Evolutionary conservation across 2,329 filamentous ascomycete species (phyloP), one percentile per base, ranked within the genome.

Genomic region (Pseudocercospora fuligena): DNA sequence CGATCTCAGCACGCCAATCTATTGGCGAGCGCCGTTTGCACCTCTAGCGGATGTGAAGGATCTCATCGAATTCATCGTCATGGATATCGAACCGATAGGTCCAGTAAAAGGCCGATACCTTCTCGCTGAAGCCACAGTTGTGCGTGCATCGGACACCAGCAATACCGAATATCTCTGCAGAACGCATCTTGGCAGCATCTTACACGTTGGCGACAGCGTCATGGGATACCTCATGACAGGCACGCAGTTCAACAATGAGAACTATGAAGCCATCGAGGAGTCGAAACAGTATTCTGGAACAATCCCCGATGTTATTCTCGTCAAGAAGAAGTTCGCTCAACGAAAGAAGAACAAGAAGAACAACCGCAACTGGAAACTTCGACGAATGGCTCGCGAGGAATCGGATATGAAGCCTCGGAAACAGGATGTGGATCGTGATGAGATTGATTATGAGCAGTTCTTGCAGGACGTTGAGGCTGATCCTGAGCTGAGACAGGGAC

Each of bases 401-500:
- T 91, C 91, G 72, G 94, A 97, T 71, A 86, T 96, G 79, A 82
- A 94, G 70, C 92, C 92, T 40, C 90, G 92, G 83, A 93, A 97
- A 82, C 85, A 92, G 66, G 94, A 98, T 77, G 91, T 94, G 77
- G 92, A 94, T 66, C 89, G 89, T 70, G 89, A 97, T 83, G 94
- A 98, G 77, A 88, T 90, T 71, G 95, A 99, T 80, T 99, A 97
- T 81, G 95, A 99, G 83, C 88, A 94, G 87, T 99, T 99, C 88
- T 83, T 99, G 84, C 90, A 91, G 54, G 95, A 99, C 79, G 92
- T 99, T 11, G 96, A 99, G 81, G 94, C 98, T 78, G 95, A 99
- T 78, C 87, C 91, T 61, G 95, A 99, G 76, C 85, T 97, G 72
- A 86, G 95, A 63, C 87, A 89, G 51, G 93, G 93, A 0, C 83